Conservation (phyloP, 2,329 filamentous ascomycete species). For the Colletotrichum sp. region DNA sequence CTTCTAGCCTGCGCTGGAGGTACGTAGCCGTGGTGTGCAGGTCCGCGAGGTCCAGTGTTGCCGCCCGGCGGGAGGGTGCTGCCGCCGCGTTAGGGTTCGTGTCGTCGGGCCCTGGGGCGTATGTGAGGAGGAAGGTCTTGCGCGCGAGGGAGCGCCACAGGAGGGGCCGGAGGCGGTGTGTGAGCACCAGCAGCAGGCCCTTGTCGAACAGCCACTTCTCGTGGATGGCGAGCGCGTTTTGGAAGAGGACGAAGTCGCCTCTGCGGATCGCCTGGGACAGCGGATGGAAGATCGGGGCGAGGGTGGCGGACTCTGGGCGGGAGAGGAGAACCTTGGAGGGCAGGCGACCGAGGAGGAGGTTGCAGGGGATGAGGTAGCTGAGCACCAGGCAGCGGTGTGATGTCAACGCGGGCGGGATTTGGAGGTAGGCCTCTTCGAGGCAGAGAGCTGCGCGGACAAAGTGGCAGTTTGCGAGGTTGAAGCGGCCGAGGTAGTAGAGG, state of each 20-base stretch:
- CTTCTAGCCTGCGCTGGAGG: slow-evolving; percentile 69
- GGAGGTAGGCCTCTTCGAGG: slow-evolving; percentile 79
- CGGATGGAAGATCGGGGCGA: slow-evolving; percentile 73
- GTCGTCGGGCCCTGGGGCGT: slow-evolving; percentile 66
- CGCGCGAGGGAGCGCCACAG: slow-evolving; percentile 85
- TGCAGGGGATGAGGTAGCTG: slow-evolving; percentile 81
- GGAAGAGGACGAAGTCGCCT: slow-evolving; percentile 78
- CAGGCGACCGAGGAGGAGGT: slow-evolving; percentile 84
- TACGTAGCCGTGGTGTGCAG: slow-evolving; percentile 68
- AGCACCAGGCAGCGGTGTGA: slow-evolving; percentile 82
- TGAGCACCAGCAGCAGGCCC: slow-evolving; percentile 76
- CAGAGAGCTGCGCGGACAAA: slow-evolving; percentile 79
- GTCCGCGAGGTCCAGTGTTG: slow-evolving; percentile 76
- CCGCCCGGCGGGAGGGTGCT: slow-evolving; percentile 59
- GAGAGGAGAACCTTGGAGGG: slow-evolving; percentile 71
- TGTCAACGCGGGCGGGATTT: slow-evolving; percentile 65
- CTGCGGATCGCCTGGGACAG: slow-evolving; percentile 74
- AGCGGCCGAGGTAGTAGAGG: slow-evolving; percentile 92
- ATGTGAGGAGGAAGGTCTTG: slow-evolving; percentile 79
- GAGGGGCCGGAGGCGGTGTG: slow-evolving; percentile 78
- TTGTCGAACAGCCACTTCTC: slow-evolving; percentile 78
- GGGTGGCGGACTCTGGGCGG: slow-evolving; percentile 70
- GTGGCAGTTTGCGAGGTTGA: slow-evolving; percentile 84
- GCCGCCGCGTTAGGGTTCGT: slow-evolving; percentile 47
- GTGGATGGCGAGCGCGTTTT: slow-evolving; percentile 67